phyloP scores from a whole-genome alignment of 2,329 filamentous ascomycete species.

The Colletotrichum tropicicola region DNA sequence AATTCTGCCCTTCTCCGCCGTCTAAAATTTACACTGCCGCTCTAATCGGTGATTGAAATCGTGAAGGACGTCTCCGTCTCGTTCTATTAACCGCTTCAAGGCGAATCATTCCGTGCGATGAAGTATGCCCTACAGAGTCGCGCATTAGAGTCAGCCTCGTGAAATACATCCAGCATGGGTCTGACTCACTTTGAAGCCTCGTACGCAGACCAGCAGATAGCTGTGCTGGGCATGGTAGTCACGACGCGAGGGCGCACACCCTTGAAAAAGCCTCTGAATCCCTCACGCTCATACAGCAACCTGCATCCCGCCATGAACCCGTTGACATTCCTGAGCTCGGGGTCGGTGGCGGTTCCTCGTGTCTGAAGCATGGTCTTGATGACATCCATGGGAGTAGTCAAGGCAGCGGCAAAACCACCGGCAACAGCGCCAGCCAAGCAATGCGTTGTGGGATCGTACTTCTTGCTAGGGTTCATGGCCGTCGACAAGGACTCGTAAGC shows the following conservation, averaged over 20 bases:
- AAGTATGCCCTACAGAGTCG: constrained; percentile 63
- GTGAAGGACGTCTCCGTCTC: background rate
- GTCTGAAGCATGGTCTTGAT: constrained; percentile 98
- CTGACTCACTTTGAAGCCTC: constrained; percentile 72
- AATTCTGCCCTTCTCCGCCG: background rate
- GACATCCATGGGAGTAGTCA: constrained; percentile 96
- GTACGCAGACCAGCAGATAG: constrained; percentile 95
- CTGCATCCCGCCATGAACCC: constrained; percentile 81
- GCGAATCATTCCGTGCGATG: constrained; percentile 59
- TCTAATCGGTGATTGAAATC: constrained; percentile 23
- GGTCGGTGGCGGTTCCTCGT: constrained; percentile 81
- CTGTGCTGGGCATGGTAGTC: constrained; percentile 97
- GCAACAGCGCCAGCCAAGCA: constrained; percentile 92
- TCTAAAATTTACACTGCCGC: constrained; percentile 27
- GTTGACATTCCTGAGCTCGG: constrained; percentile 85
- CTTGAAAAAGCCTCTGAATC: constrained; percentile 88
- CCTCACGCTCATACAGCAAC: constrained; percentile 85
- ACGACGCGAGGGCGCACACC: constrained; percentile 90
- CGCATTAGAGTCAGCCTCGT: constrained; percentile 10
- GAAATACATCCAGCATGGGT: background rate
- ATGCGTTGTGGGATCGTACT: constrained; percentile 93
- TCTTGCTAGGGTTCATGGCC: constrained; percentile 84
- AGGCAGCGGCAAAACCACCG: constrained; percentile 89
- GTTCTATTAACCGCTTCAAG: constrained; percentile 15
- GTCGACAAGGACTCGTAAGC: constrained; percentile 98